Conservation (phyloP, 305 asterid species). For the Fraxinus sp. region DNA sequence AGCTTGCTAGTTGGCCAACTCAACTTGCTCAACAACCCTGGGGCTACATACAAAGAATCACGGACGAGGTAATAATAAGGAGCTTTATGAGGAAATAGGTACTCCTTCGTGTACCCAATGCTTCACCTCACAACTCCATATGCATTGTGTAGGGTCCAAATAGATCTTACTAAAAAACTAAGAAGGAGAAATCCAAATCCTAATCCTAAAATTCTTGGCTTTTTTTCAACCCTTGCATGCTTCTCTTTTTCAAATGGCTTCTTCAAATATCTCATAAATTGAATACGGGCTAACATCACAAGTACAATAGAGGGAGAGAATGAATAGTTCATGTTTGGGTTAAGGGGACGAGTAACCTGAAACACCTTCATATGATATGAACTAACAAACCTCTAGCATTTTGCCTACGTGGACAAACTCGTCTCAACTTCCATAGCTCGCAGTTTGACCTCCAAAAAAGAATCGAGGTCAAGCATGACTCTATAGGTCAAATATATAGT, state of each 20-base stretch:
- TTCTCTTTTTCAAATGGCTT: neutral
- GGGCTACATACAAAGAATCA: neutral
- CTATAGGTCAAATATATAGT: neutral
- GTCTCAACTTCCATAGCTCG: neutral
- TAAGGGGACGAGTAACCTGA: neutral
- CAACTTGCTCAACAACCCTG: neutral
- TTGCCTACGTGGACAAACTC: neutral
- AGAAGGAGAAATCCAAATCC: neutral
- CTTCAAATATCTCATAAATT: neutral
- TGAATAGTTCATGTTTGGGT: neutral
- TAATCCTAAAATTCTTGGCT: neutral
- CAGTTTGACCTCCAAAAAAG: neutral
- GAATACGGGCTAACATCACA: neutral
- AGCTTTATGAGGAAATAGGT: neutral
- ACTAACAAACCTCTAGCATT: neutral
- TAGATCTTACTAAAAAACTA: neutral
- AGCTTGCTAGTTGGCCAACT: neutral
- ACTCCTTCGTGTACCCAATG: neutral
- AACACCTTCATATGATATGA: neutral
- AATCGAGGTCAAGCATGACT: neutral
- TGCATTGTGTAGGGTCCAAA: neutral
- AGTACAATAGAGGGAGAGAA: neutral
- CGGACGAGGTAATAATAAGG: neutral
- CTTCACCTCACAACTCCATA: neutral
- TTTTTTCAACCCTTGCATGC: neutral